Base-by-base conservation (phyloP, 768 basidiomycete genomes). In the Cubamyces sp. region DNA sequence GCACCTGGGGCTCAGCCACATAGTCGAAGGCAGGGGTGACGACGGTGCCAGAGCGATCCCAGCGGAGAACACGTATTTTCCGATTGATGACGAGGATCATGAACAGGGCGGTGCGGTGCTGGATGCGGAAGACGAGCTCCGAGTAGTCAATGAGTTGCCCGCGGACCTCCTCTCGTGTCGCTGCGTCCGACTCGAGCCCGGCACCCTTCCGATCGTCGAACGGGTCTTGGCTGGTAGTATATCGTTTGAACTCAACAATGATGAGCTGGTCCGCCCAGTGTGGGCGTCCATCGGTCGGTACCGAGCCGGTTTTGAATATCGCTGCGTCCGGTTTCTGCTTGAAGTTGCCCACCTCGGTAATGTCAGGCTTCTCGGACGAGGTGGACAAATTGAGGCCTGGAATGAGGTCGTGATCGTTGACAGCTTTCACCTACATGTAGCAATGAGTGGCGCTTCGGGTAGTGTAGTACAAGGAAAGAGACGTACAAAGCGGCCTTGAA, bases 61-160 rank as follows among this genome's bases (percentile, higher is more conserved):
- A 40, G 37, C 54, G 61, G 12, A 62, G n/a, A 48, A 62, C 39
- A 7, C 61, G 61, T 2, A 41, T 40, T 3, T 16, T 7, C 1
- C 11, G n/a, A 30, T 54, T 54, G 37, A 62, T 16, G 49, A 62
- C 18, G 42, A 62, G 46, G 21, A 62, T 3, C 19, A 52, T 25
- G 42, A 55, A 62, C 21, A 49, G 28, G 26, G 14, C 19, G 15
- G 34, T 50, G 9, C 54, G 61, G 5, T 62, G 61, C 37, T 62
- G 61, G 26, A 16, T 11, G 8, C 21, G 14, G 50, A 50, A 56
- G 30, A 57, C 28, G 18, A 23, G 14, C 21, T 45, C 42, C 5
- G 48, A 48, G 43, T 62, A 62, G 0, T 48, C 43, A 15, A 53
- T 28, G 26, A 62, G 46, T 30, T 62, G 61, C 3, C 52, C 60